A percentile compares a stretch with the other conserved stretches of the same genome.
Evolutionary conservation across 345 rosid genomes (phyloP).

Genomic region (Alliaria petiolata): DNA sequence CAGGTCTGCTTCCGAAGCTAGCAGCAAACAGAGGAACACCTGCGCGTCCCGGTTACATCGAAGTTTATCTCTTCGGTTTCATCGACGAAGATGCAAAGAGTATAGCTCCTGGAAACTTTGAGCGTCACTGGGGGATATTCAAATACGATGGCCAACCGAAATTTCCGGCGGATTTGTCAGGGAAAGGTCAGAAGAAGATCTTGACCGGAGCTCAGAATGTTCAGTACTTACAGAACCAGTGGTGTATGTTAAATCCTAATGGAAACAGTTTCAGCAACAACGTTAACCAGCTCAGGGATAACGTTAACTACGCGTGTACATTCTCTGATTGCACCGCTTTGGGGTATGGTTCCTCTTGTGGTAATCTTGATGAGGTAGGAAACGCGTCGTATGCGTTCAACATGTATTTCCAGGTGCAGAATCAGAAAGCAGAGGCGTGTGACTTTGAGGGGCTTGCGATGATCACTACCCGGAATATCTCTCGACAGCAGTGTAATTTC

Average conservation of each 20-base stretch:
- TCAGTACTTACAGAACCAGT: constrained; percentile 53
- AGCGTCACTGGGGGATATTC: constrained; percentile 94
- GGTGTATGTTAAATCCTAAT: constrained; percentile 75
- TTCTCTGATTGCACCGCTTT: constrained; percentile 59
- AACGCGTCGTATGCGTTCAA: constrained; percentile 71
- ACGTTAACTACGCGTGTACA: constrained; percentile 67
- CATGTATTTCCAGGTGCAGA: constrained; percentile 64
- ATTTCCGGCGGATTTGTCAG: constrained; percentile 58
- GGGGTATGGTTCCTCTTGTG: constrained; percentile 65
- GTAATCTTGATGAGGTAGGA: constrained; percentile 49
- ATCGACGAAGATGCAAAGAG: constrained; percentile 88
- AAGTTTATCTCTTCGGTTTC: constrained; percentile 68
- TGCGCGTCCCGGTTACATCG: constrained; percentile 52
- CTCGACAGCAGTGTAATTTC: constrained; percentile 63
- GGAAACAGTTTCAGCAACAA: constrained; percentile 53
- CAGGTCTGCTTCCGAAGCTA: constrained; percentile 61
- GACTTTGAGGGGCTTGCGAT: constrained; percentile 58
- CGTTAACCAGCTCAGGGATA: constrained; percentile 46
- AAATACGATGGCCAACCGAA: constrained; percentile 84
- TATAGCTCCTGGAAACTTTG: constrained; percentile 80
- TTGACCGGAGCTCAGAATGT: constrained; percentile 55
- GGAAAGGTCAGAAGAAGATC: constrained; percentile 54
- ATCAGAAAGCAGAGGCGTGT: constrained; percentile 62
- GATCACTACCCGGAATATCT: constrained; percentile 47
- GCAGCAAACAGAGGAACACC: constrained; percentile 69